These are phyloP conservation scores for Syzygium aromaticum DNA, from an alignment of 345 rosid genomes.

Conservation along the genomic window DNA sequence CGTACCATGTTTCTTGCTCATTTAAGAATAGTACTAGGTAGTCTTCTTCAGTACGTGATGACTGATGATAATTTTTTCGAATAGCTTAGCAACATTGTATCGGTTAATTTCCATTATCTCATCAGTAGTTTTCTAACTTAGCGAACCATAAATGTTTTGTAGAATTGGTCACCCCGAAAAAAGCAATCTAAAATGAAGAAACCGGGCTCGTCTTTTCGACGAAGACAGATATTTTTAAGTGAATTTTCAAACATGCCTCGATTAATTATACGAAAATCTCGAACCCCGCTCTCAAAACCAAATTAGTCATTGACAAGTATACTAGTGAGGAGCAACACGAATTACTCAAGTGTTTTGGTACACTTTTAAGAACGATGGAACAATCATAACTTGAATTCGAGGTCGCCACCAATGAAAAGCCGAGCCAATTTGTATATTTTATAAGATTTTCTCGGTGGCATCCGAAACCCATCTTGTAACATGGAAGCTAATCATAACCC, in stretches of 20 bases:
- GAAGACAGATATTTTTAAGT: not conserved
- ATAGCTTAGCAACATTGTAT: not conserved
- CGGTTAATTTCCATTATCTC: not conserved
- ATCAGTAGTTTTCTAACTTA: not conserved
- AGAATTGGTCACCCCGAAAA: not conserved
- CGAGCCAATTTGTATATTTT: not conserved
- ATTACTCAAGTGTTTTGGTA: not conserved
- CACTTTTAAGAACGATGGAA: not conserved
- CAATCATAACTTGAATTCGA: not conserved
- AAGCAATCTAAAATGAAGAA: too few species aligned
- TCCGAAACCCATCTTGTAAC: fast-evolving
- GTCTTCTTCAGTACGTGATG: not conserved
- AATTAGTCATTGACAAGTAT: not conserved
- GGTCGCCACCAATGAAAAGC: too few species aligned
- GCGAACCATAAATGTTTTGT: not conserved
- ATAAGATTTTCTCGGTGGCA: not conserved
- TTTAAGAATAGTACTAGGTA: not conserved
- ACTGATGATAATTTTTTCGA: too few species aligned
- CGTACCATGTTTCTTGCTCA: not conserved
- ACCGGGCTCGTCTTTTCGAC: not conserved
- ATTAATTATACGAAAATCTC: not conserved
- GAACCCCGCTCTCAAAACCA: not conserved
- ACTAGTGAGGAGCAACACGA: not conserved
- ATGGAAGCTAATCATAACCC: not conserved
- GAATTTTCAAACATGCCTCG: not conserved